Base-by-base conservation (phyloP, 768 basidiomycete genomes). In the Pisolithus orientalis region DNA sequence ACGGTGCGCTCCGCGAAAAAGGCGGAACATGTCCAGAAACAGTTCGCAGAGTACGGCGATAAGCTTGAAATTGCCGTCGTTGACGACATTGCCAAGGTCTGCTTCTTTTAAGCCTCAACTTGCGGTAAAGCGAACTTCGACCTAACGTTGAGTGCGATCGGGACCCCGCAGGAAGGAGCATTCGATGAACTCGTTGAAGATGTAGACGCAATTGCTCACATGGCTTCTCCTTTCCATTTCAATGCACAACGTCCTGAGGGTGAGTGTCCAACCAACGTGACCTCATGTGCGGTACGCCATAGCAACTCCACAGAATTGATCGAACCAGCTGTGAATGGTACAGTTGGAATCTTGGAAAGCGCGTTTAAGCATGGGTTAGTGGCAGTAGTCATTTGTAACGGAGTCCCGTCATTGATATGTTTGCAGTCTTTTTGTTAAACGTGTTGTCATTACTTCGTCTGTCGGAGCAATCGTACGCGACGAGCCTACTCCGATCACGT, bases 161-260 rank as follows among this genome's bases (percentile, higher is more conserved):
- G 25, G 9, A 51, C 34, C 28, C 39, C 42, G 16, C 32, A 83
- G 82, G 76, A 76, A 2, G 80, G 79, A 6, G 86, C 84, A 1
- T 94, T 90, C 55, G 87, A 92, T 62, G 82, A 88, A 47, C 88
- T 83, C 0, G 85, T 91, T 53, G 79, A 83, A 63, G 87, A 77
- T 1, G 81, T 91, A 7, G 83, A 88, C 53, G 90, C 77, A 0
- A 79, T 93, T 47, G 75, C 72, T 37, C 88, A 89, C 59, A 80
- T 75, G 4, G 85, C 85, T 0, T 87, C 85, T 1, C 86, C 87
- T 1, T 75, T 82, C 59, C 69, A 76, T 50, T 54, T 71, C 25
- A 67, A 75, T 1, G 73, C 70, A 1, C 68, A 72, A n/a, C 74
- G 81, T 38, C 77, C 77, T 3, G 60, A 72, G 31, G 72, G 74